Conservation (phyloP, 2,329 filamentous ascomycete genomes). For the Fusarium neocosmosporiellum region DNA sequence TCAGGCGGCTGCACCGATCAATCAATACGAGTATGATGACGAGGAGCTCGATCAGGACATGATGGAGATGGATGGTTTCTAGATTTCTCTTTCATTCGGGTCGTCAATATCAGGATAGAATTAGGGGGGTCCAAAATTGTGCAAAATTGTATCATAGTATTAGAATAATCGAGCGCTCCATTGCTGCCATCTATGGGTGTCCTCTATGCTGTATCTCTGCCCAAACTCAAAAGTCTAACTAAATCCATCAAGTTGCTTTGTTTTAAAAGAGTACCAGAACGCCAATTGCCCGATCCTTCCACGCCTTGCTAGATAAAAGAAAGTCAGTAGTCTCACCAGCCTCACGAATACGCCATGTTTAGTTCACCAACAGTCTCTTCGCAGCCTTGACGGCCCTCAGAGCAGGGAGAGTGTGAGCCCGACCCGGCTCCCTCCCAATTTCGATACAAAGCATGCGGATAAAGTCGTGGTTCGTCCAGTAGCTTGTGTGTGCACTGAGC, state of each 20-base stretch:
- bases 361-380: constrained; percentile 51
- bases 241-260: neutral
- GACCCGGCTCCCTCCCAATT: constrained; percentile 80
- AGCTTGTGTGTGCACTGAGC: constrained; percentile 93
- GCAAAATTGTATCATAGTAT: constrained; percentile 21
- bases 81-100: neutral
- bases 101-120: neutral
- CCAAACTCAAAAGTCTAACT: constrained; percentile 6
- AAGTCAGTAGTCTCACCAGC: constrained; percentile 1
- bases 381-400: constrained; percentile 69
- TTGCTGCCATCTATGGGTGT: neutral
- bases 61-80: constrained; percentile 62
- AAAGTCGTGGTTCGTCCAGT: constrained; percentile 90
- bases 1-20: constrained; percentile 25
- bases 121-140: neutral
- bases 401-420: constrained; percentile 65
- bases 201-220: constrained; percentile 2
- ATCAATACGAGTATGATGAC: constrained; percentile 65
- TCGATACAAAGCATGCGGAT: constrained; percentile 91
- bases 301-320: constrained; percentile 5
- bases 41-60: constrained; percentile 65
- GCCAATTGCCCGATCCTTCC: neutral
- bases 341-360: constrained; percentile 1
- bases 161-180: constrained; percentile 11
- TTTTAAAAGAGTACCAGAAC: neutral